These are phyloP conservation scores for Xylaria sp. DNA, from an alignment of 2,329 filamentous ascomycete species.

Conservation along the genomic window DNA sequence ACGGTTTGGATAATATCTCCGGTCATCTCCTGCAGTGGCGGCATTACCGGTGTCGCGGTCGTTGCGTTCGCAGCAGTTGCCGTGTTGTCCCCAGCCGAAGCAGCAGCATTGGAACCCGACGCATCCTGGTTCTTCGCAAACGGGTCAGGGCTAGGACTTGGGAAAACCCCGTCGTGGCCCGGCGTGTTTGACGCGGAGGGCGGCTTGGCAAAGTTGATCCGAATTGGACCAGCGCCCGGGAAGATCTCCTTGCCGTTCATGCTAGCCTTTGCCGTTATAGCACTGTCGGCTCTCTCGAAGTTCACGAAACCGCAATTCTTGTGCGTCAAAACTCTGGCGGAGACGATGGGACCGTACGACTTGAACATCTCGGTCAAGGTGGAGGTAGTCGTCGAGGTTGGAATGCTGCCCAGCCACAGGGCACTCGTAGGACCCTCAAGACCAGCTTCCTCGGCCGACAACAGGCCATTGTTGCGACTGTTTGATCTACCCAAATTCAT, in stretches of 20 bases:
- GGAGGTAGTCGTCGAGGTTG: conserved; percentile 93
- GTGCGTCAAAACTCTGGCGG: conserved; percentile 90
- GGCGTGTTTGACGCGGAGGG: conserved; percentile 88
- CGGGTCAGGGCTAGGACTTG: conserved; percentile 88
- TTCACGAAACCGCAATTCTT: conserved; percentile 99
- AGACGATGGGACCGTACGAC: conserved; percentile 87
- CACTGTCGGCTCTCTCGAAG: conserved; percentile 89
- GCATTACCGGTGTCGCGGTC: conserved; percentile 64
- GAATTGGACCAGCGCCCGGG: conserved; percentile 89
- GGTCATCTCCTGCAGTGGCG: conserved; percentile 76
- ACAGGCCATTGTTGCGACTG: conserved; percentile 67
- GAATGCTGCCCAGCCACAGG: conserved; percentile 96
- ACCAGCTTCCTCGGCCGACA: conserved; percentile 75
- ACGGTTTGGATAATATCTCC: conserved; percentile 84
- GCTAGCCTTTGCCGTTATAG: conserved; percentile 81
- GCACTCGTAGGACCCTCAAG: conserved; percentile 90
- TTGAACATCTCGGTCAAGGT: conserved; percentile 95
- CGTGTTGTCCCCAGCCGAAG: conserved; percentile 42
- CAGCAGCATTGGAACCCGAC: conserved; percentile 43
- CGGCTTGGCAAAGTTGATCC: conserved; percentile 97
- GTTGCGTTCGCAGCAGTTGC: conserved; percentile 40
- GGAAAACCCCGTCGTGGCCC: conserved; percentile 83
- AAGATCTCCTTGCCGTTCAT: conserved; percentile 99
- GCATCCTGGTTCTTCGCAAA: conserved; percentile 62
- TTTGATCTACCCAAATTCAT: conserved; percentile 72